Base-by-base conservation (phyloP, 2,329 filamentous ascomycete genomes). In the Fusarium sp. region DNA sequence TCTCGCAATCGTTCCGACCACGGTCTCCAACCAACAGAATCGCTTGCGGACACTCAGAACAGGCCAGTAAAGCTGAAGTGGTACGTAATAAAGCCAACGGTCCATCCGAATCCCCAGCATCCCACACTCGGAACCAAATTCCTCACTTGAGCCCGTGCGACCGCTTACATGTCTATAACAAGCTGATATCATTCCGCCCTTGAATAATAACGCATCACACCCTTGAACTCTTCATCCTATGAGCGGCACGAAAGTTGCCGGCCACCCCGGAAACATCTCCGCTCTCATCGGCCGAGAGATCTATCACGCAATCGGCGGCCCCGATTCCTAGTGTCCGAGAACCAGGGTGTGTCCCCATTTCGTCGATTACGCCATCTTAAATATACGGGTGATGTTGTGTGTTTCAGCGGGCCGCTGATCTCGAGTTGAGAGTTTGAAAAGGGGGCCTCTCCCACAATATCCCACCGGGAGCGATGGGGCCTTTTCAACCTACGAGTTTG, bases 261-360 rank as follows among this genome's bases (percentile, higher is more conserved):
- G 18, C 9, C 6, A 13, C 27, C 54, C 54, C 54, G 32, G 34
- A 37, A 57, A 37, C 11, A 57, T 57, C 34, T 57, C 54, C 54
- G 54, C 54, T 57, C 20, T 57, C 54, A 37, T 37, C 54, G 34
- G 54, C 54, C 34, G 54, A 57, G 20, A 54, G 54, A 57, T 57
- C 54, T 57, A 37, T n/a, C 54, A 57, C 54, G 54, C 54, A 57
- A 57, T 57, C 54, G 54, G 34, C 34, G 54, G 54, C 54, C 34
- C 54, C 18, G 54, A 57, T 57, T 57, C 54, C 54, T 57, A 57
- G 54, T 57, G 16, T 25, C 54, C 54, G 52, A 14, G 32, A 35
- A 30, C 48, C 25, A 13, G 48, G 48, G 48, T 20, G 20, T 9
- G 16, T 11, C 32, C n/a, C 54, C 54, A 57, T 57, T 35, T 27